Evolutionary conservation across 139 green algal genomes (phyloP).

Genomic region (Micractinium sp.): DNA sequence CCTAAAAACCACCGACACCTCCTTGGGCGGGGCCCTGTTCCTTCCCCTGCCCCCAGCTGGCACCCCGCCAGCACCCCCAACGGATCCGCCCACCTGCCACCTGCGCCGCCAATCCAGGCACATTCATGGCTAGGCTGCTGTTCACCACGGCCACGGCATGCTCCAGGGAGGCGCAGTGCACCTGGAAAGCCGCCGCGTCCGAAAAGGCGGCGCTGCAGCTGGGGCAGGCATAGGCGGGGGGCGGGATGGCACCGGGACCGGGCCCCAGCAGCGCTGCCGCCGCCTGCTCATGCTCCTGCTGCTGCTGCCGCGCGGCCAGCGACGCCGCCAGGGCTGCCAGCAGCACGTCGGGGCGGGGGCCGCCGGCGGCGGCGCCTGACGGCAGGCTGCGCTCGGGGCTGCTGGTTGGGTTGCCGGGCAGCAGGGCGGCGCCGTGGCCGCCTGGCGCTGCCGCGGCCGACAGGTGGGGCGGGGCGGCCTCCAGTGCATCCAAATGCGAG

Average conservation of each 20-base stretch:
- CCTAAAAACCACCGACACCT: background rate
- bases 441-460: background rate
- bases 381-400: background rate
- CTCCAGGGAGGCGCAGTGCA: slow-evolving; percentile 16
- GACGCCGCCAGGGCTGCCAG: slow-evolving; percentile 1
- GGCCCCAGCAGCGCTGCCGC: background rate
- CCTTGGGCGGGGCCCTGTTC: background rate
- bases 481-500: background rate
- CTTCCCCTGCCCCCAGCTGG: too few relatives aligned
- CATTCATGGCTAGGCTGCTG: background rate
- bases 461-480: background rate
- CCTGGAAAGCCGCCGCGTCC: background rate
- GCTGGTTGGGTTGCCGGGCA: background rate
- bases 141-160: slow-evolving; percentile 15
- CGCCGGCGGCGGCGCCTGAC: background rate
- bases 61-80: background rate
- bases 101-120: background rate
- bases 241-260: too few relatives aligned
- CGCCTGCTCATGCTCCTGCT: background rate
- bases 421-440: background rate
- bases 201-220: background rate
- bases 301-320: background rate
- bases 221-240: slow-evolving; percentile 1
- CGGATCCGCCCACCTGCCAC: background rate
- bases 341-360: slow-evolving; percentile 1